A percentile compares a stretch with the other conserved stretches of the same genome.
phyloP scores from a whole-genome alignment of 2,329 filamentous ascomycete genomes.

The Botrytis galanthina region DNA sequence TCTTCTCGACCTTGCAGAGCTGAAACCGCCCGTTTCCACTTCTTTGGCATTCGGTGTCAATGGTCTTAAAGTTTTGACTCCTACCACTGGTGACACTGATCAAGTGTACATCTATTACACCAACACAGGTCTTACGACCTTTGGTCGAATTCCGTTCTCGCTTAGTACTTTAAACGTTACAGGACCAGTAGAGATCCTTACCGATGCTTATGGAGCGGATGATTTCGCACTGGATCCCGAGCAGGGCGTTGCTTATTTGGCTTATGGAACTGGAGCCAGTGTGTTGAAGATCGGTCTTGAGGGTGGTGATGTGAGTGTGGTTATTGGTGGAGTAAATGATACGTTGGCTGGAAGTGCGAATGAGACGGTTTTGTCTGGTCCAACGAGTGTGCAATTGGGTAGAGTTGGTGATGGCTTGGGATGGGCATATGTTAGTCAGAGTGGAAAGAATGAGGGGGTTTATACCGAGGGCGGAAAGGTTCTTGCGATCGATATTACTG shows the following conservation, averaged over 20 bases:
- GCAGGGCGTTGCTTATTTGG: slow-evolving; percentile 21
- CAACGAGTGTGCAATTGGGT: slow-evolving; percentile 24
- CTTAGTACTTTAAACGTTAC: slow-evolving; percentile 15
- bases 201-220: slow-evolving; percentile 19
- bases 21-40: slow-evolving; percentile 20
- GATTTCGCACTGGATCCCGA: slow-evolving; percentile 25
- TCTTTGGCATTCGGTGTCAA: slow-evolving; percentile 22
- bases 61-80: slow-evolving; percentile 22
- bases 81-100: not conserved
- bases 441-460: slow-evolving; percentile 30
- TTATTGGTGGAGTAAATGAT: slow-evolving; percentile 3
- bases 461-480: slow-evolving; percentile 34
- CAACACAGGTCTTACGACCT: slow-evolving; percentile 11
- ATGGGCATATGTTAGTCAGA: slow-evolving; percentile 22
- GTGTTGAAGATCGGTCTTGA: slow-evolving; percentile 21
- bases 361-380: slow-evolving; percentile 19
- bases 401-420: slow-evolving; percentile 2
- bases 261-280: slow-evolving; percentile 18
- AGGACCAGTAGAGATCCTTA: slow-evolving; percentile 23
- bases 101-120: slow-evolving; percentile 25
- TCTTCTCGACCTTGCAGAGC: slow-evolving; percentile 29
- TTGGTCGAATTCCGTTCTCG: slow-evolving; percentile 28
- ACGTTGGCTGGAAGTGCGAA: slow-evolving; percentile 18
- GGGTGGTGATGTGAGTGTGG: not conserved
- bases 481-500: slow-evolving; percentile 30